Percentiles rank a stretch among this genome's conserved stretches.
Conservation (phyloP, 2,329 filamentous ascomycete species). For the Ascosphaera apis region DNA sequence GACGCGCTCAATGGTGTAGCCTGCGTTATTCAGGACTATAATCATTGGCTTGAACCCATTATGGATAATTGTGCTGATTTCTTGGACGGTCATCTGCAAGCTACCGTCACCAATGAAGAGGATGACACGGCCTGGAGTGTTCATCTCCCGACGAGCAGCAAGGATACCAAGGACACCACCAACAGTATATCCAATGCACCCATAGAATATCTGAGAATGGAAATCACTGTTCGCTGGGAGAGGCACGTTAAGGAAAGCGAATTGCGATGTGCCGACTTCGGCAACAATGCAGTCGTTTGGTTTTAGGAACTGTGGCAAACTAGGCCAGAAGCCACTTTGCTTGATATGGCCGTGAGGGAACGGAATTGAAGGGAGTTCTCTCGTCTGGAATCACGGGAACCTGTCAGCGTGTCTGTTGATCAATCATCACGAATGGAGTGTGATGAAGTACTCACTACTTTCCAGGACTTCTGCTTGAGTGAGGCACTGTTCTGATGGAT, state of each 20-base stretch:
- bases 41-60: conserved; percentile 9
- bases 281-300: conserved; percentile 8
- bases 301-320: conserved; percentile 4
- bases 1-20: conserved; percentile 10
- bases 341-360: conserved; percentile 1
- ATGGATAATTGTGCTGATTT: conserved; percentile 9
- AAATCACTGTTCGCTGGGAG: conserved; percentile 7
- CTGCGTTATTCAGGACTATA: conserved; percentile 10
- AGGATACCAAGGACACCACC: conserved; percentile 8
- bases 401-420: too few species aligned
- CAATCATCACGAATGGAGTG: too few species aligned
- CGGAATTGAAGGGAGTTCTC: too few species aligned
- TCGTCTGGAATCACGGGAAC: too few species aligned
- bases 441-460: too few species aligned
- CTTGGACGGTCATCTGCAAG: conserved; percentile 11
- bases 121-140: conserved; percentile 7
- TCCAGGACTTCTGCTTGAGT: too few species aligned
- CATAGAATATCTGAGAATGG: conserved; percentile 9
- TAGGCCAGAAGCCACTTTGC: conserved; percentile 5
- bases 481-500: too few species aligned
- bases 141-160: conserved; percentile 8
- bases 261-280: conserved; percentile 10
- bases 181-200: conserved; percentile 10
- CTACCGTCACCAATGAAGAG: conserved; percentile 10
- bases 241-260: conserved; percentile 7